These are phyloP conservation scores for Rubroshorea leprosula DNA, from an alignment of 345 rosid genomes.

Conservation along the genomic window DNA sequence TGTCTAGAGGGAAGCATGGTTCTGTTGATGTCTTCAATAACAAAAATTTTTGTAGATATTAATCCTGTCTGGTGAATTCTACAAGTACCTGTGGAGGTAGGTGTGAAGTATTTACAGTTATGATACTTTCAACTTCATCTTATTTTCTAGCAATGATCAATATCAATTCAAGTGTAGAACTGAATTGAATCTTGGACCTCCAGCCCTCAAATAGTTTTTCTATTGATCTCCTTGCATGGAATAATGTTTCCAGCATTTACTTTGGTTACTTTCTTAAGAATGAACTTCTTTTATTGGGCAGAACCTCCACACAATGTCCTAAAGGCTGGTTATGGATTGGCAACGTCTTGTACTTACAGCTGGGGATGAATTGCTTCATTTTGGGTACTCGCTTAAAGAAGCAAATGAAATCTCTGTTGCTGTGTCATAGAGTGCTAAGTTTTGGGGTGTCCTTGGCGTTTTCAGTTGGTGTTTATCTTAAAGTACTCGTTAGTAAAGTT, in stretches of 20 bases:
- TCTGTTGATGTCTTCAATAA: slow-evolving; percentile 1
- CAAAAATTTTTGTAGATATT: slow-evolving; percentile 19
- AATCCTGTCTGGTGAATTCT: slow-evolving; percentile 13
- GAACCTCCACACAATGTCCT: neutral
- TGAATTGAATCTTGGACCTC: no score
- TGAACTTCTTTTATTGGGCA: neutral
- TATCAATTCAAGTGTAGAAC: no score
- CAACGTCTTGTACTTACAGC: neutral
- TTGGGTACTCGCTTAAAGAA: neutral
- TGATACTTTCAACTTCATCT: no score
- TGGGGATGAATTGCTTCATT: neutral
- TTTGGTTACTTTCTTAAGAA: neutral
- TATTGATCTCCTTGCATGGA: neutral
- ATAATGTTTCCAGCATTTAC: no score
- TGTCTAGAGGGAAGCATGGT: slow-evolving; percentile 25
- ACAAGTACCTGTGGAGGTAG: slow-evolving; percentile 19
- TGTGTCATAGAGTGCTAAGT: no score
- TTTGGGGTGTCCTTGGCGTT: neutral
- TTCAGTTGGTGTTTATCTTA: neutral
- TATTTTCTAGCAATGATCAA: neutral
- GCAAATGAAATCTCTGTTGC: neutral
- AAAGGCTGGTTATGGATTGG: neutral
- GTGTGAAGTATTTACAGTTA: neutral
- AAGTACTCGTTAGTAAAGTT: no score
- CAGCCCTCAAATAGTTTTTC: no score